Conservation (phyloP, 305 asterid genomes). For the Coffea humblotiana region DNA sequence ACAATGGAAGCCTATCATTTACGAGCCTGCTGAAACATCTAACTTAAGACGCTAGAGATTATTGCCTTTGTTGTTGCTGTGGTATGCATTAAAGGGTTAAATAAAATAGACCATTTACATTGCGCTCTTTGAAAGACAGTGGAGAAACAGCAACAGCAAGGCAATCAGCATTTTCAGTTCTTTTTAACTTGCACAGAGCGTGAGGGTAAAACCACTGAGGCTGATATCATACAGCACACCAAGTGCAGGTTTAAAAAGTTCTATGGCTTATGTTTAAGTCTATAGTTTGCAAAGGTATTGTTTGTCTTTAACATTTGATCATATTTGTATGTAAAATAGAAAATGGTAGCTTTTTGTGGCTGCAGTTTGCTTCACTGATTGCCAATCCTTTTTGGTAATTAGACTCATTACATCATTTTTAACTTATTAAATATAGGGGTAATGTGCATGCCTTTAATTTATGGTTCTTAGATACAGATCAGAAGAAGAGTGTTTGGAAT, state of each 20-base stretch:
- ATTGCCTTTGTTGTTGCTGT: neutral
- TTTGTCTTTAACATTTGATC: neutral
- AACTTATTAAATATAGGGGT: too few species aligned
- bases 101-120: neutral
- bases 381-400: neutral
- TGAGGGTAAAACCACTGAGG: neutral
- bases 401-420: too few species aligned
- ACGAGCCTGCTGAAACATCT: neutral
- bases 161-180: conserved; percentile 5
- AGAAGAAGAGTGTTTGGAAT: neutral
- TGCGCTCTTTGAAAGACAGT: neutral
- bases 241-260: neutral
- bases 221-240: neutral
- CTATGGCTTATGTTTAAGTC: neutral
- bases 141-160: neutral
- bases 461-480: neutral
- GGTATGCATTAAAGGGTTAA: neutral
- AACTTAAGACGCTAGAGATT: neutral
- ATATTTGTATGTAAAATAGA: neutral
- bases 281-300: neutral
- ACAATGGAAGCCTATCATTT: neutral
- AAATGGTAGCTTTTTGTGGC: neutral
- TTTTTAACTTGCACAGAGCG: neutral
- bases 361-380: neutral
- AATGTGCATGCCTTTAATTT: too few species aligned